Percentiles rank a stretch among this genome's conserved stretches.
Conservation (phyloP, 202 grass and related monocot species). For the Bolboschoenoplectus hybrid region DNA sequence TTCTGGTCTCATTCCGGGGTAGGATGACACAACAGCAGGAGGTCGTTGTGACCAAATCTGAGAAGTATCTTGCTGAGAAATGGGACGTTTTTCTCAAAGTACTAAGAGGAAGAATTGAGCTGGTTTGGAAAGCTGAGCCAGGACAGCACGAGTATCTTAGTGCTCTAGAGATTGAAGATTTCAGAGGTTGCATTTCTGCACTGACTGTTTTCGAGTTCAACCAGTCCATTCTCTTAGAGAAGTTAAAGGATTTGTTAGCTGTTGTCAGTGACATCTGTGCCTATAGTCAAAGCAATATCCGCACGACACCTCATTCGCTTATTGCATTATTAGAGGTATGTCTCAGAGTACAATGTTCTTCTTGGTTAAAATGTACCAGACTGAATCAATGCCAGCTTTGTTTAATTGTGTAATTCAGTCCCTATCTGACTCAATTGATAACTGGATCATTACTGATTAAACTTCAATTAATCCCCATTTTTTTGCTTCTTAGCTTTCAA, state of each 20-base stretch:
- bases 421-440: background rate
- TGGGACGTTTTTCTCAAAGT: background rate
- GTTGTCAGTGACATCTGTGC: slow-evolving; percentile 4
- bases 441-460: background rate
- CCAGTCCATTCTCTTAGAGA: background rate
- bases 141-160: background rate
- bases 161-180: background rate
- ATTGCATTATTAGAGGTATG: background rate
- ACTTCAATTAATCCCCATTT: background rate
- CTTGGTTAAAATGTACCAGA: background rate
- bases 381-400: background rate
- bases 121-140: background rate
- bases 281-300: background rate
- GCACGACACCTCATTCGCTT: background rate
- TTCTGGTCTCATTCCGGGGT: background rate
- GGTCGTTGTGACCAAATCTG: background rate
- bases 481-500: background rate
- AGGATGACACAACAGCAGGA: background rate
- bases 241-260: background rate
- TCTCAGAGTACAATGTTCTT: background rate
- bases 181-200: background rate
- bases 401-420: background rate
- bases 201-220: background rate
- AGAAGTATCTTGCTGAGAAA: background rate
- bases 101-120: background rate